These are phyloP conservation scores for Pythium rishiriense DNA, from an alignment of 352 stramenopile species.

Conservation along the genomic window DNA sequence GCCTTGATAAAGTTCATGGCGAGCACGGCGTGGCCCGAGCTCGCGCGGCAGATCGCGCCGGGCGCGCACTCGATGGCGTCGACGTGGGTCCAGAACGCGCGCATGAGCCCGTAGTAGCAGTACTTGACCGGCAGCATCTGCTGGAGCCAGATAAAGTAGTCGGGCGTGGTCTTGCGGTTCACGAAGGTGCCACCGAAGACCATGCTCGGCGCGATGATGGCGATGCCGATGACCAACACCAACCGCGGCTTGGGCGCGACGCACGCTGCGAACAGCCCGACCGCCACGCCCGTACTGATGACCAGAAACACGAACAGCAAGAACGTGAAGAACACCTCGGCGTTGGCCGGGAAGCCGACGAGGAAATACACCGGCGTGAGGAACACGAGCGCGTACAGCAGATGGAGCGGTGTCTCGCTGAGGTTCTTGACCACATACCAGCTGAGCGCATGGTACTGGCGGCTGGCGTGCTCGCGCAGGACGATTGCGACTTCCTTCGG, in stretches of 20 bases:
- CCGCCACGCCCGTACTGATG: conserved; percentile 19
- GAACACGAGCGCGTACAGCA: conserved; percentile 29
- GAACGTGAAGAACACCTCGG: conserved; percentile 33
- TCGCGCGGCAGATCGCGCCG: neutral
- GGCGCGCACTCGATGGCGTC: conserved; percentile 5
- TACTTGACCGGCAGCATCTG: conserved; percentile 37
- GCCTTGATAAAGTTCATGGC: conserved; percentile 1
- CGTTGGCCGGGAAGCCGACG: conserved; percentile 28
- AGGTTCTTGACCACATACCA: conserved; percentile 39
- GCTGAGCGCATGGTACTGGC: conserved; percentile 24
- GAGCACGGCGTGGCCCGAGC: neutral
- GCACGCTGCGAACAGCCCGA: conserved; percentile 15
- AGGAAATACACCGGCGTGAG: conserved; percentile 35
- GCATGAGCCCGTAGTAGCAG: conserved; percentile 26
- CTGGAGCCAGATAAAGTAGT: conserved; percentile 35
- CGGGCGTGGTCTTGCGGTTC: conserved; percentile 27
- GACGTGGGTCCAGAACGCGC: conserved; percentile 18
- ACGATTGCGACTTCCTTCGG: conserved; percentile 30
- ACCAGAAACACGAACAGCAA: conserved; percentile 30
- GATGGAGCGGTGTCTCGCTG: conserved; percentile 24
- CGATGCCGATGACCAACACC: conserved; percentile 1
- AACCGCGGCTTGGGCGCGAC: neutral
- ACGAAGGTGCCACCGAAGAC: conserved; percentile 38
- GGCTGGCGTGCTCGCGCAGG: conserved; percentile 25
- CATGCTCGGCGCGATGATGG: conserved; percentile 23